Evolutionary conservation across 2,329 filamentous ascomycete genomes (phyloP).

Genomic region (Sporothrix mexicana): DNA sequence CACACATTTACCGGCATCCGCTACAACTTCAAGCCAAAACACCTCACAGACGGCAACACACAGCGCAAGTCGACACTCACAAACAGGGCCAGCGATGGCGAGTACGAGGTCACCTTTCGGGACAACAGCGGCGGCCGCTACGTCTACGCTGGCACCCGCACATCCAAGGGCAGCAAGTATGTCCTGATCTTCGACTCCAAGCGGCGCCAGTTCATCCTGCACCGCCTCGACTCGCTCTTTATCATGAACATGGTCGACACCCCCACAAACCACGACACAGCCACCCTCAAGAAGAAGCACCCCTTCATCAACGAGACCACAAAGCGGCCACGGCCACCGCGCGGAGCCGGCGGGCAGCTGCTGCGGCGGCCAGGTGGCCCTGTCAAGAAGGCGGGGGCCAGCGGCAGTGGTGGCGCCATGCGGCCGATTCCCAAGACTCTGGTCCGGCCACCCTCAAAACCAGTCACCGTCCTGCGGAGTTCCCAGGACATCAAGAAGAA

Average conservation of each 20-base stretch:
- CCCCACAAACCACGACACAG: slow-evolving; percentile 67
- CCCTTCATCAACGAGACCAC: slow-evolving; percentile 61
- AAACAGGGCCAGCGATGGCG: slow-evolving; percentile 60
- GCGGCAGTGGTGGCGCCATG: slow-evolving; percentile 12
- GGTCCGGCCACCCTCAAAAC: slow-evolving; percentile 29
- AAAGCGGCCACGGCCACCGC: slow-evolving; percentile 34
- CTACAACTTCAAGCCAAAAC: slow-evolving; percentile 67
- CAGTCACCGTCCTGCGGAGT: slow-evolving; percentile 33
- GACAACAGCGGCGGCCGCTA: slow-evolving; percentile 62
- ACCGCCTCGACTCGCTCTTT: slow-evolving; percentile 80
- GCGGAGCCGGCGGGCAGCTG: slow-evolving; percentile 5
- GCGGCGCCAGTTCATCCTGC: slow-evolving; percentile 78
- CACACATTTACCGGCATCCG: slow-evolving; percentile 65
- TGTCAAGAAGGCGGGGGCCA: slow-evolving; percentile 35
- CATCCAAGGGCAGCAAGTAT: slow-evolving; percentile 62
- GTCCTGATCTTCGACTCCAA: slow-evolving; percentile 77
- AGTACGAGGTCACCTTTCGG: slow-evolving; percentile 62
- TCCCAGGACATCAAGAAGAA: slow-evolving; percentile 36
- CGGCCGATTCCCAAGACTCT: slow-evolving; percentile 37
- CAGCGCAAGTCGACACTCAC: slow-evolving; percentile 44
- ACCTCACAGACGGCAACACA: slow-evolving; percentile 56
- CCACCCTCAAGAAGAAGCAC: slow-evolving; percentile 69
- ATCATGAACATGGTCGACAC: slow-evolving; percentile 82
- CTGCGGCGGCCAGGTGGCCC: slow-evolving; percentile 8
- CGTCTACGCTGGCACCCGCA: slow-evolving; percentile 64